These are phyloP conservation scores for Zasmidium citrigriseum DNA, from an alignment of 2,329 filamentous ascomycete genomes.

Conservation along the genomic window DNA sequence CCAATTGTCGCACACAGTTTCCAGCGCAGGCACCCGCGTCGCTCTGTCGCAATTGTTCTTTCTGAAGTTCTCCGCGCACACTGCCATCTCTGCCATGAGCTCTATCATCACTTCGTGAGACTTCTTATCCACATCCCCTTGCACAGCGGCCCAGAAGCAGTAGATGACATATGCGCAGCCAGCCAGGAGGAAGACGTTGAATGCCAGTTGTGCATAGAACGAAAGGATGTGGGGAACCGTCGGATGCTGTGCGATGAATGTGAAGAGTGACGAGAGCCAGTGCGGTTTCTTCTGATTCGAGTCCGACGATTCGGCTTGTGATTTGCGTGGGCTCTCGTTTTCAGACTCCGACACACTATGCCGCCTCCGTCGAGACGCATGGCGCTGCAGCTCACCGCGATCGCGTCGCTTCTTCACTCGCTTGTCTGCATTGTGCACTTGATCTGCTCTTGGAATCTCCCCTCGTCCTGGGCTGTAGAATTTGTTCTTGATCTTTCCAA, in stretches of 20 bases:
- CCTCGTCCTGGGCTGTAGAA: slow-evolving; percentile 42
- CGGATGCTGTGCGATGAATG: slow-evolving; percentile 65
- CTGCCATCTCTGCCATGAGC: slow-evolving; percentile 70
- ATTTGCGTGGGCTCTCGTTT: slow-evolving; percentile 33
- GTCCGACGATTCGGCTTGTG: slow-evolving; percentile 15
- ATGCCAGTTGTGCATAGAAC: slow-evolving; percentile 64
- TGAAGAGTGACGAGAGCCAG: slow-evolving; percentile 52
- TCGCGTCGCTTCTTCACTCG: slow-evolving; percentile 34
- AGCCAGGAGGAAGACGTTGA: slow-evolving; percentile 65
- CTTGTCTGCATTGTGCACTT: slow-evolving; percentile 40
- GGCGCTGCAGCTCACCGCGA: slow-evolving; percentile 28
- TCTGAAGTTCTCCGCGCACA: slow-evolving; percentile 72
- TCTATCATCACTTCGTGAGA: slow-evolving; percentile 65
- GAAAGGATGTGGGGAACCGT: slow-evolving; percentile 66
- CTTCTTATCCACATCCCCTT: slow-evolving; percentile 72
- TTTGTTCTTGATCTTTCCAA: slow-evolving; percentile 33
- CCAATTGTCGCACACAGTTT: slow-evolving; percentile 76
- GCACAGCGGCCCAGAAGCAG: slow-evolving; percentile 68
- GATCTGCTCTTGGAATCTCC: slow-evolving; percentile 34
- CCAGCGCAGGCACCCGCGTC: slow-evolving; percentile 70
- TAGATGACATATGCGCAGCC: slow-evolving; percentile 67
- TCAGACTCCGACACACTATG: slow-evolving; percentile 36
- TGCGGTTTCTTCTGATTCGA: slow-evolving; percentile 23
- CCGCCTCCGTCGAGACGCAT: slow-evolving; percentile 28
- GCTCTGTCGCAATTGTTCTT: slow-evolving; percentile 73